Evolutionary conservation across 1,284 basidiomycete genomes (phyloP), one percentile per base, ranked within the genome.

Genomic region (Chondrostereum purpureum): DNA sequence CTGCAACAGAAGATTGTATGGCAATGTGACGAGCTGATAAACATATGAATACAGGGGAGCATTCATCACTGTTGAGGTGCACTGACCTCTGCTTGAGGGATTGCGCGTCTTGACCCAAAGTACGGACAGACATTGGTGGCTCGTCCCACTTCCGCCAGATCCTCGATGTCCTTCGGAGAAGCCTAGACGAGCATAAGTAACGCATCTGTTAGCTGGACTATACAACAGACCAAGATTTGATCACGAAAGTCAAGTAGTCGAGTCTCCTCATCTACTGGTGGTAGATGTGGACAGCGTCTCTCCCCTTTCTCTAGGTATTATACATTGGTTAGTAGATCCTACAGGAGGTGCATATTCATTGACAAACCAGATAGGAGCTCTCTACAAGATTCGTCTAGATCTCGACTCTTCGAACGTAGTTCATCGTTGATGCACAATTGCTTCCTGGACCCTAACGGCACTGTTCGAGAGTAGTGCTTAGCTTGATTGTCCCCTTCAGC

Each of bases 361-460:
- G 8, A 54, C 69, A 49, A 54, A 87, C 91, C 88, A 48, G 83
- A 83, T 43, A 94, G 73, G 52, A 96, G 71, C 53, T 94, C 92
- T 22, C 92, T 73, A 62, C 95, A 99, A 22, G 80, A 82, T 61
- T 99, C 95, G 56, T 98, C 95, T 47, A 99, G 67, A 53, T 93
- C 85, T n/a, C 81, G 80, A 11, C 74, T 72, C 40, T 72, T 77
- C 1, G 68, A 66, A 39, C 78, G 76, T 10, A 94, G 73, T 18
- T 80, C 75, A 21, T 91, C 85, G 58, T 98, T 92, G 55, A 99
- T 92, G 62, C 95, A 99, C 14, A 98, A 75, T 58, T 96, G 93
- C 59, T 85, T 89, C 24, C 95, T 77, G n/a, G 91, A 92, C 1
- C 88, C 95, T 2, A 99, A 74, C 4, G 92, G 78, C 4, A 94